A percentile compares a stretch with the other conserved stretches of the same genome.
Conservation (phyloP, 106 monocot genomes). For the Posidonia australis region DNA sequence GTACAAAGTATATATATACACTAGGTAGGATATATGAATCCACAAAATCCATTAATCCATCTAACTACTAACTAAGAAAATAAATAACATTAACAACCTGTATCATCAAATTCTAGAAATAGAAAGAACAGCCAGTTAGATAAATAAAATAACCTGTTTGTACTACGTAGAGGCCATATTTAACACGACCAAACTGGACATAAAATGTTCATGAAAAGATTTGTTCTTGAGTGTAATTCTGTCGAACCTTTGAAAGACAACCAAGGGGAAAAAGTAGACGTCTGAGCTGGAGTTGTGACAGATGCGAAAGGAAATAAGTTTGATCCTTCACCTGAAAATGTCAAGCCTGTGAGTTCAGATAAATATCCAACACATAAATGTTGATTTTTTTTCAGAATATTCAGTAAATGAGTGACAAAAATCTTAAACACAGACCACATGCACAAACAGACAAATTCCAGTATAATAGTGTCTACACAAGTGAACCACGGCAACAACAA, state of each 20-base stretch:
- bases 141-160: too few relatives aligned
- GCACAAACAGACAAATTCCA: not conserved
- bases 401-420: not conserved
- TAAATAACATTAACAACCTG: too few relatives aligned
- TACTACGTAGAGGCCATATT: too few relatives aligned
- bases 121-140: not conserved
- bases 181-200: too few relatives aligned
- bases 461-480: too few relatives aligned
- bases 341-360: not conserved
- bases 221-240: not conserved
- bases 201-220: too few relatives aligned
- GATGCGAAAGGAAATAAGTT: constrained; percentile 96
- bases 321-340: constrained; percentile 91
- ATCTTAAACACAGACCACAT: not conserved
- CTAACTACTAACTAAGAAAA: too few relatives aligned
- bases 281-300: constrained; percentile 75
- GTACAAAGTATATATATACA: too few relatives aligned
- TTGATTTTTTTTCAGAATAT: not conserved
- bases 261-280: constrained; percentile 94
- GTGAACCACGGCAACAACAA: too few relatives aligned
- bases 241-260: constrained; percentile 64
- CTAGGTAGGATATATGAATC: too few relatives aligned
- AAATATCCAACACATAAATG: not conserved
- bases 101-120: too few relatives aligned
- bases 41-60: too few relatives aligned